Percentiles rank a stretch among this genome's conserved stretches.
These are phyloP conservation scores for Trichoderma orchidacearum DNA, from an alignment of 495 filamentous ascomycete genomes.

Conservation along the genomic window DNA sequence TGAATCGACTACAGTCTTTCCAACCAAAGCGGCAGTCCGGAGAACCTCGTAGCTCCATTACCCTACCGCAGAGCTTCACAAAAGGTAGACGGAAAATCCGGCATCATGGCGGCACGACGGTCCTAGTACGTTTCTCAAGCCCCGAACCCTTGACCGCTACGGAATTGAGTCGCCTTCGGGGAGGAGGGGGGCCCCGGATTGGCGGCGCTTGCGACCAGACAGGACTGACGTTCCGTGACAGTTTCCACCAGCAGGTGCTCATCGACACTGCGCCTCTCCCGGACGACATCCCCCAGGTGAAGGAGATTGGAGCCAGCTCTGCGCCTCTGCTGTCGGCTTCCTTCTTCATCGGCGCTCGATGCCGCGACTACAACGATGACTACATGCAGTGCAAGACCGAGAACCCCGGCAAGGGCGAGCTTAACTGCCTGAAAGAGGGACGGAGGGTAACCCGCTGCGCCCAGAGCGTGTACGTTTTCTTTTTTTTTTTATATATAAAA, in stretches of 20 bases:
- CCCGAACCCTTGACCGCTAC: neutral
- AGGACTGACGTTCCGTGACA: conserved; percentile 25
- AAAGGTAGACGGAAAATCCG: conserved; percentile 6
- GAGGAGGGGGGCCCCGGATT: too few relatives aligned
- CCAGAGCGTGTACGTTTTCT: conserved; percentile 70
- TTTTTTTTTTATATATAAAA: too few relatives aligned
- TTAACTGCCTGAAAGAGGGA: conserved; percentile 92
- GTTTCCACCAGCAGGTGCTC: conserved; percentile 86
- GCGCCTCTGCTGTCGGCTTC: conserved; percentile 82
- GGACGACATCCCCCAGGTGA: conserved; percentile 74
- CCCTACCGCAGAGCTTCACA: neutral
- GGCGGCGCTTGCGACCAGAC: neutral
- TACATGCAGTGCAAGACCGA: conserved; percentile 98
- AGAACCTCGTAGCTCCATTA: neutral
- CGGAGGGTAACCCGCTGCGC: conserved; percentile 93
- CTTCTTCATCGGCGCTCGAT: conserved; percentile 96
- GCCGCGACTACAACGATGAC: conserved; percentile 92
- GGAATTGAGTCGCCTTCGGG: neutral
- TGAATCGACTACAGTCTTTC: neutral
- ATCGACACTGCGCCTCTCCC: conserved; percentile 95
- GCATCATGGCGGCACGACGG: conserved; percentile 34
- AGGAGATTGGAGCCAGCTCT: conserved; percentile 81
- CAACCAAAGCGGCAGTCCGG: neutral
- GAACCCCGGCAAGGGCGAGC: conserved; percentile 71
- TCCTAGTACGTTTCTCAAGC: conserved; percentile 26